Percentiles rank a stretch among this genome's conserved stretches.
Conservation (phyloP, 345 rosid species). For the Camelina laxa region DNA sequence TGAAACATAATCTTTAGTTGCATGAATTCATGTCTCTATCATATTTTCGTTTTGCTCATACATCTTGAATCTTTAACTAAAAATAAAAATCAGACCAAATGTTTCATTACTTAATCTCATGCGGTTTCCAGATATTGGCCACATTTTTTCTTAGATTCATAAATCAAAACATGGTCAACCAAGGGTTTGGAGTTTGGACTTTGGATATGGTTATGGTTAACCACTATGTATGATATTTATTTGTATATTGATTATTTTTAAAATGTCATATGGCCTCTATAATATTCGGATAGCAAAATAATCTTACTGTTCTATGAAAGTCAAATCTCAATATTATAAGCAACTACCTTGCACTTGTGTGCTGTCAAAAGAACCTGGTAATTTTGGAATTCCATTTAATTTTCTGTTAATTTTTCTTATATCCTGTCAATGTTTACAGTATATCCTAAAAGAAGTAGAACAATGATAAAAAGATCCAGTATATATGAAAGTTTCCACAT, state of each 20-base stretch:
- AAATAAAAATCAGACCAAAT: background rate
- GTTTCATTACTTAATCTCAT: slow-evolving; percentile 1
- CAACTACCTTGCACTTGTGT: slow-evolving; percentile 1
- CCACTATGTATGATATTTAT: slow-evolving; percentile 27
- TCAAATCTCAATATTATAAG: slow-evolving; percentile 30
- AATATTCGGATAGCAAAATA: slow-evolving; percentile 11
- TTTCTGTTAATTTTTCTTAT: background rate
- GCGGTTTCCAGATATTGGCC: slow-evolving; percentile 15
- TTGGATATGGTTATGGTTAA: slow-evolving; percentile 30
- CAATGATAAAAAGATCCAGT: background rate
- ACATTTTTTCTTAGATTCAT: background rate
- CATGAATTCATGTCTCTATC: background rate
- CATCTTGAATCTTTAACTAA: background rate
- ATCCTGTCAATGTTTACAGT: background rate
- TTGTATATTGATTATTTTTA: background rate
- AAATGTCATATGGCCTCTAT: slow-evolving; percentile 24
- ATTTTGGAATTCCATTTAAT: background rate
- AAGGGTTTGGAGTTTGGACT: slow-evolving; percentile 1
- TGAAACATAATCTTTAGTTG: background rate
- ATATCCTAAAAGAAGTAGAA: background rate
- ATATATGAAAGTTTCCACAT: background rate
- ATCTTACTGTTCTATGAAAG: slow-evolving; percentile 29
- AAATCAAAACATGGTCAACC: background rate
- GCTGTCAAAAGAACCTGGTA: slow-evolving; percentile 26
- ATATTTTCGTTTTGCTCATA: background rate